Base-by-base conservation (phyloP, 257 asterid species). In the Nicotiana attenuata region DNA sequence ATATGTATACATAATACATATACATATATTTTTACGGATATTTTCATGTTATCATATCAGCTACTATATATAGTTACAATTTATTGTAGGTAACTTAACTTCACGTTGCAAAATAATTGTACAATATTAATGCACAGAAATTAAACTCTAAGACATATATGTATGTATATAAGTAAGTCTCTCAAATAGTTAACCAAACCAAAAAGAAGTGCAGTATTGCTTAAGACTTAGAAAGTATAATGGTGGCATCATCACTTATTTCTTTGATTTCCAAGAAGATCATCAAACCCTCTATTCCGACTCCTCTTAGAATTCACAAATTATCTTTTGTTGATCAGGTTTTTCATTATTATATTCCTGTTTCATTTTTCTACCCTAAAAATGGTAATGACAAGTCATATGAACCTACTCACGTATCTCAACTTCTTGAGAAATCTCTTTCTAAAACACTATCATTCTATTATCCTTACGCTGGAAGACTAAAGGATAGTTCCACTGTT, bases 401-500 rank as follows among this genome's bases (percentile, higher is more conserved):
- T 60, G 17, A 45, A 45, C 75, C 15, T 4, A 22, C 22, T 14
- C 47, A 50, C 1, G 13, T 80, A 15, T 4, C 77, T 80, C 77
- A 80, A 14, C 47, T 9, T 65, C 47, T 81, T 55, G 61, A 81
- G 47, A 52, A 81, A 3, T 81, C 80, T 5, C 26, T 81, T 10
- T 68, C 80, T 9, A 35, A 81, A 81, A 0, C n/a, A 19, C 10
- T 55, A 7, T 17, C 69, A 26, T 41, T 3, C 8, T 68, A 63
- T 24, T 81, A 81, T 56, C 83, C 83, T 10, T 53, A 29, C 29
- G 80, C 69, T 52, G 83, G 80, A 55, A 68, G 59, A 7, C 8
- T 67, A 22, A 38, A 14, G 16, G 28, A 67, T 53, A n/a, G 10
- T 2, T 19, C 0, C 2, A 55, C 5, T 13, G 31, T 81, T 53